Percentiles rank a stretch among this genome's conserved stretches.
Evolutionary conservation across 2,329 filamentous ascomycete species (phyloP).

Genomic region (Massarina eburnea): DNA sequence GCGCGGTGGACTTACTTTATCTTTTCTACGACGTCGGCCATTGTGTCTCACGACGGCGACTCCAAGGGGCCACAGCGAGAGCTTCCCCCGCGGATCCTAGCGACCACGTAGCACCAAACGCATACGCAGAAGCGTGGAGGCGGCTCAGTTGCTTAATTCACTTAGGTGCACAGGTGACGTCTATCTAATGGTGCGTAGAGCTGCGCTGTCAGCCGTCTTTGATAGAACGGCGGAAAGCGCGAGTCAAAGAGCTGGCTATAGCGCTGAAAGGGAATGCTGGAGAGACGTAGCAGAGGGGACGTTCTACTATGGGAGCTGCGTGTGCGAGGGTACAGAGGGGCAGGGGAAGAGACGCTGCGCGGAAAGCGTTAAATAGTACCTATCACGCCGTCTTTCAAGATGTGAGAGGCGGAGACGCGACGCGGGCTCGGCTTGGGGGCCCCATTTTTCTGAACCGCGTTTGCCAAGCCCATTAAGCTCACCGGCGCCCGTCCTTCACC

Average conservation of each 20-base stretch:
- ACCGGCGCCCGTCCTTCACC: no score
- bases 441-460: background rate
- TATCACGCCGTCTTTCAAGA: background rate
- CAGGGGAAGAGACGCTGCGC: no score
- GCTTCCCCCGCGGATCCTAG: slow-evolving; percentile 9
- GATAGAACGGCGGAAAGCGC: background rate
- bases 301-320: no score
- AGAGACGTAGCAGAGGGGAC: no score
- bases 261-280: no score
- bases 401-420: background rate
- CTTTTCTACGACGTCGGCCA: slow-evolving; percentile 38
- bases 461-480: slow-evolving; percentile 1
- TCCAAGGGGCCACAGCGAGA: slow-evolving; percentile 4
- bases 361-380: no score
- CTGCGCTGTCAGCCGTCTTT: background rate
- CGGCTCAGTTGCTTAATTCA: background rate
- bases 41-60: slow-evolving; percentile 14
- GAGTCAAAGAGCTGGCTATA: background rate
- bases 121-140: background rate
- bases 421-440: background rate
- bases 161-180: background rate
- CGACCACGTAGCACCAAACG: slow-evolving; percentile 9
- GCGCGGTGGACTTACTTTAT: slow-evolving; percentile 31
- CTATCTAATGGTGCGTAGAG: slow-evolving; percentile 5
- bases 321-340: no score